phyloP scores from a whole-genome alignment of 78 protist genomes.

The Trichosphaerium sp. region DNA sequence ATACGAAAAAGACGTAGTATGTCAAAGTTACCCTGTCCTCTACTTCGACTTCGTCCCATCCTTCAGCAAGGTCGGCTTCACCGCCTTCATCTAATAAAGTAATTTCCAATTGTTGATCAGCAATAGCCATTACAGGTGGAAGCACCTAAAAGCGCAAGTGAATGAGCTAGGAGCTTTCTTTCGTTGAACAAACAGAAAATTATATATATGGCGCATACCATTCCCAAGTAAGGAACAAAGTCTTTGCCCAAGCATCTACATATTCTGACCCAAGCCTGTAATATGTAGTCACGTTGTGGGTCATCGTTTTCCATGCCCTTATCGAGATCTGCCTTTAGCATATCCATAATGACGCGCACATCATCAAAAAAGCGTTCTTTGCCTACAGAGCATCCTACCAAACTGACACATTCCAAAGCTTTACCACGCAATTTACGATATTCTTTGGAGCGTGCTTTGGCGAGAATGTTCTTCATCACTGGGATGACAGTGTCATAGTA shows the following conservation, averaged over 20 bases:
- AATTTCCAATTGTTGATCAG: conserved; percentile 20
- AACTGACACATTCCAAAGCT: conserved; percentile 78
- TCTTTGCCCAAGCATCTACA: conserved; percentile 56
- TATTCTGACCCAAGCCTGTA: conserved; percentile 75
- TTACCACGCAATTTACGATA: conserved; percentile 57
- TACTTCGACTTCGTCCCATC: neutral
- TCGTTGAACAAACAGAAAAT: too few relatives aligned
- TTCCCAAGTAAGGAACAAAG: conserved; percentile 72
- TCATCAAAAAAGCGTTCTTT: conserved; percentile 43
- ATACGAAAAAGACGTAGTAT: neutral
- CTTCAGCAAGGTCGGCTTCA: neutral
- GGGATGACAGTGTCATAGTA: conserved; percentile 69
- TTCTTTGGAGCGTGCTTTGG: conserved; percentile 2
- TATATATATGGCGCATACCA: too few relatives aligned
- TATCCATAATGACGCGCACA: conserved; percentile 53
- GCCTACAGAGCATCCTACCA: conserved; percentile 85
- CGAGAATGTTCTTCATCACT: conserved; percentile 38
- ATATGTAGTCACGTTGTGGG: conserved; percentile 65
- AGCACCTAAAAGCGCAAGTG: too few relatives aligned
- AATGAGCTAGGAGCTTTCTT: too few relatives aligned
- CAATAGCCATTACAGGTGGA: conserved; percentile 8
- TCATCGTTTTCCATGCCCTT: conserved; percentile 54
- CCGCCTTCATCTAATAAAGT: neutral
- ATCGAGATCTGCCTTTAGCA: conserved; percentile 15
- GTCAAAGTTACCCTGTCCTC: neutral